These are phyloP conservation scores for Russula vinacea DNA, from an alignment of 768 basidiomycete genomes.

Conservation along the genomic window DNA sequence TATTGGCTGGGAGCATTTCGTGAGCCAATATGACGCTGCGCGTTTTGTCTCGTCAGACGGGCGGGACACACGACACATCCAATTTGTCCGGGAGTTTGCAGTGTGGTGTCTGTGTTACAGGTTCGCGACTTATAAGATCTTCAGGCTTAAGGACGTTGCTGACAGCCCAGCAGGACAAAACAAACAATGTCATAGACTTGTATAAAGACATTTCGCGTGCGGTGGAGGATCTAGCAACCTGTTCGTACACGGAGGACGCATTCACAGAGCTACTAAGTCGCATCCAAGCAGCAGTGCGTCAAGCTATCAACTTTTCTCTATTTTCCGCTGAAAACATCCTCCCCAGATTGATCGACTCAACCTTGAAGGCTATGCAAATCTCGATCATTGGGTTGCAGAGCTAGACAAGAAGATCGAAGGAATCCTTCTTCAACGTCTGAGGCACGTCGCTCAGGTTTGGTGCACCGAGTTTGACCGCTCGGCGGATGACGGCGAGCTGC, in stretches of 20 bases:
- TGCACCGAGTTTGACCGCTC: slow-evolving; percentile 78
- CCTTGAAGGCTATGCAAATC: slow-evolving; percentile 85
- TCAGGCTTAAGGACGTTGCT: neutral
- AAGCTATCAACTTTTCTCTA: neutral
- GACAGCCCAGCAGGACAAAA: slow-evolving; percentile 67
- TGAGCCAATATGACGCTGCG: slow-evolving; percentile 86
- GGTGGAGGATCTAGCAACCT: slow-evolving; percentile 84
- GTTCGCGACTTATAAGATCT: slow-evolving; percentile 37
- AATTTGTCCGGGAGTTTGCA: slow-evolving; percentile 94
- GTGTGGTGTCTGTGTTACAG: slow-evolving; percentile 87
- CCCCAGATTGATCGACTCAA: slow-evolving; percentile 87
- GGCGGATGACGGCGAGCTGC: slow-evolving; percentile 61
- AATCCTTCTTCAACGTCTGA: slow-evolving; percentile 71
- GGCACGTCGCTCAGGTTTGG: slow-evolving; percentile 80
- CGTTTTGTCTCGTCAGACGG: slow-evolving; percentile 76
- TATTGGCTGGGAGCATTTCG: slow-evolving; percentile 95
- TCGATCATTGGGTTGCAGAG: slow-evolving; percentile 57
- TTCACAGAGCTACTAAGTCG: slow-evolving; percentile 75
- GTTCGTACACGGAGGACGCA: slow-evolving; percentile 78
- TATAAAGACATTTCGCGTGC: slow-evolving; percentile 81
- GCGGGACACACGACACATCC: slow-evolving; percentile 82
- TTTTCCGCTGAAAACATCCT: slow-evolving; percentile 3
- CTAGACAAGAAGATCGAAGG: slow-evolving; percentile 74
- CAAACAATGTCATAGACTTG: slow-evolving; percentile 87
- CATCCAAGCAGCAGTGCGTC: slow-evolving; percentile 78